Base-by-base conservation (phyloP, 1,284 basidiomycete species). In the Sanghuangporus sanghuang region DNA sequence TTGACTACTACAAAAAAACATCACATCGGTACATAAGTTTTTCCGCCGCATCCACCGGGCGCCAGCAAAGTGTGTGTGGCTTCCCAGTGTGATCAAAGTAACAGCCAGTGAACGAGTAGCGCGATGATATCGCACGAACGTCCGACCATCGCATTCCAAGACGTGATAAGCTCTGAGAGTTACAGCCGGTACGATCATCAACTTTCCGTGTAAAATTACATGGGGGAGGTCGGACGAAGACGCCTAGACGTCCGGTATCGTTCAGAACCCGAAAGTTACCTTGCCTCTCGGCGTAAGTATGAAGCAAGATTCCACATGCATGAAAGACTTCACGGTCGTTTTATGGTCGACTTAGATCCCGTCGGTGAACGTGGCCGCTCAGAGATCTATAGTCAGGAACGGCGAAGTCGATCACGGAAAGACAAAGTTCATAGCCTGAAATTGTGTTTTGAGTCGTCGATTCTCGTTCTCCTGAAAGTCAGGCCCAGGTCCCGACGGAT, bases 401-500 rank as follows among this genome's bases (percentile, higher is more conserved):
- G 32, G 53, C 14, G 32, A 36, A 38, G 53, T 5, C 53, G 32
- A 54, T 53, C 52, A 27, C 52, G 32, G 52, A 53, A 35, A 11
- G 52, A 53, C 32, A 54, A 18, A 38, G 53, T 54, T 54, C 53
- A 36, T 8, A 3, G 14, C 12, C 12, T 54, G 27, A 54, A 36
- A 16, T 54, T 54, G 53, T 54, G 53, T 54, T 54, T 54, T 54
- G 53, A 54, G 53, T 54, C 53, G 53, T 54, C 36, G 53, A 54
- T 54, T 49, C 57, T 49, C 27, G 23, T 54, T 62, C 61, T 62
- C 61, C 61, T 62, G 61, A 62, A 62, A 62, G 61, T 62, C 61
- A 62, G 61, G 61, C 53, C 59, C 52, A 56, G 61, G 53, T 23
- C 40, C 57, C 44, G 46, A 48, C 53, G 57, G 38, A 32, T 16